A percentile compares a stretch with the other conserved stretches of the same genome.
phyloP scores from a whole-genome alignment of 345 rosid species.

The Salix koriyanagi region DNA sequence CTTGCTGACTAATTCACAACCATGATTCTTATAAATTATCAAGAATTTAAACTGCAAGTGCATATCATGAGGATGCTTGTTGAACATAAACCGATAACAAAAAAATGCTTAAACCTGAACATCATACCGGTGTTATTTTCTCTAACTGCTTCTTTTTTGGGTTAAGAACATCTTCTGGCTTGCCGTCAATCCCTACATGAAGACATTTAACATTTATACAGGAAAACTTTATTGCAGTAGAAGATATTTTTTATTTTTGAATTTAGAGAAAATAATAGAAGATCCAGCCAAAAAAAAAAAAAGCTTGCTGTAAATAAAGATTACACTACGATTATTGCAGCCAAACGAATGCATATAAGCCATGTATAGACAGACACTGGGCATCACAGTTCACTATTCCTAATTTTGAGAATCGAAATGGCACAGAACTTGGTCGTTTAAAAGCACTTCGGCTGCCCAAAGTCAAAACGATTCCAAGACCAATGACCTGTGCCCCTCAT shows the following conservation, averaged over 20 bases:
- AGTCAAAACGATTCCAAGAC: neutral
- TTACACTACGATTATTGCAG: neutral
- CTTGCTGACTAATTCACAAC: neutral
- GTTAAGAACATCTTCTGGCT: slow-evolving; percentile 91
- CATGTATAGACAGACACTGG: neutral
- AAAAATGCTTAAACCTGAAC: neutral
- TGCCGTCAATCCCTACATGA: slow-evolving; percentile 74
- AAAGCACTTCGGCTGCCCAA: neutral
- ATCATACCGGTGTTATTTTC: slow-evolving; percentile 80
- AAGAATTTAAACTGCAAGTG: neutral
- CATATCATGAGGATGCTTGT: neutral
- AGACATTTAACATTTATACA: neutral
- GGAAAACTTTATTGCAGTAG: neutral
- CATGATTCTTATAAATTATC: slow-evolving; percentile 1
- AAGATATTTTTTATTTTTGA: neutral
- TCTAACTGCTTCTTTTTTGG: slow-evolving; percentile 96
- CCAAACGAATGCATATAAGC: neutral
- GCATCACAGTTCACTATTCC: neutral
- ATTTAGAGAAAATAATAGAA: too few relatives aligned
- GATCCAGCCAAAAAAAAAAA: neutral
- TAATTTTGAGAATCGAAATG: neutral
- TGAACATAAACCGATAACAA: neutral
- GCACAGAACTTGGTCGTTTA: neutral
- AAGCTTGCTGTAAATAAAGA: neutral
- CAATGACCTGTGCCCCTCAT: neutral